These are phyloP conservation scores for Oryza nivara DNA, from an alignment of 176 grass and related monocot species.

Conservation along the genomic window DNA sequence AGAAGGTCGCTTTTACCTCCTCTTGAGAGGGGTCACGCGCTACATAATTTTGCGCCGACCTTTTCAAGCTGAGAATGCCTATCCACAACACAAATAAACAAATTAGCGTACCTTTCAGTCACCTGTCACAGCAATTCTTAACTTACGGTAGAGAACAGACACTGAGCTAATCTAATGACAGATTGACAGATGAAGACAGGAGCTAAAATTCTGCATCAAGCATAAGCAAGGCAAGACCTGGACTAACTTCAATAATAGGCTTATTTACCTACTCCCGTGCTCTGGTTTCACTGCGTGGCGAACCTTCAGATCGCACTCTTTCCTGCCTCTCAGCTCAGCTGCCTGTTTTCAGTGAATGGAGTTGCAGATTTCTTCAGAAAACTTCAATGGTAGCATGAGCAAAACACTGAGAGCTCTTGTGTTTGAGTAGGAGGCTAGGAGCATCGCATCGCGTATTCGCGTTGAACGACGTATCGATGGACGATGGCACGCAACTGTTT, in stretches of 20 bases:
- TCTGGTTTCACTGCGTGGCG: background rate
- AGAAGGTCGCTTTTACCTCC: background rate
- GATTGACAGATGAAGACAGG: background rate
- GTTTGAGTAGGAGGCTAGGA: too few species aligned
- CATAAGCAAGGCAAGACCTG: background rate
- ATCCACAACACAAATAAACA: conserved; percentile 28
- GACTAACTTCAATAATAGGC: background rate
- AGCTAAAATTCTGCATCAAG: conserved; percentile 6
- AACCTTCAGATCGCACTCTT: background rate
- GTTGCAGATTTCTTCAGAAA: too few species aligned
- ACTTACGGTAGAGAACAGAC: background rate
- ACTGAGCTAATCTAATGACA: background rate
- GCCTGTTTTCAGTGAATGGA: background rate
- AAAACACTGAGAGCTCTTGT: background rate
- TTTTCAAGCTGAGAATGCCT: conserved; percentile 24
- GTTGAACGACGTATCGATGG: background rate
- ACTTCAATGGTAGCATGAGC: background rate
- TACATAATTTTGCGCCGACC: conserved; percentile 26
- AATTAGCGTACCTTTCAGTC: conserved; percentile 32
- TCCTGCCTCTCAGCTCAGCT: background rate
- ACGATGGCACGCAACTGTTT: background rate
- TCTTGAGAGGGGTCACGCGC: background rate
- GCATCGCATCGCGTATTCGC: too few species aligned
- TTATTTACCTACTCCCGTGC: background rate
- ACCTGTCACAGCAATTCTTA: conserved; percentile 30